A percentile compares a stretch with the other conserved stretches of the same genome.
Conservation (phyloP, 257 asterid species). For the Petunia secreta region DNA sequence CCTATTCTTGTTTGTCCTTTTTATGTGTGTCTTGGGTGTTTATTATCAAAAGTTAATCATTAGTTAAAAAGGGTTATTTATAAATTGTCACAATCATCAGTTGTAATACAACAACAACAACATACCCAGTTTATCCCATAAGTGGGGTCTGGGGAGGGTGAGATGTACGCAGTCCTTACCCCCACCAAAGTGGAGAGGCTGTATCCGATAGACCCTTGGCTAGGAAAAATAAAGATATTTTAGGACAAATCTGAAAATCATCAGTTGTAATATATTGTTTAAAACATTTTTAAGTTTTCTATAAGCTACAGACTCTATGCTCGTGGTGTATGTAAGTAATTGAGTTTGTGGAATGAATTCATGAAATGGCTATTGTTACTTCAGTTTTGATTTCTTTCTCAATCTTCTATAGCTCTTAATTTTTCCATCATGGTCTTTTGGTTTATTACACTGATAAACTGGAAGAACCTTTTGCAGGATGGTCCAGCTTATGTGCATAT, state of each 20-base stretch:
- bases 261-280: not conserved
- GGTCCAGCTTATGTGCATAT: conserved; percentile 81
- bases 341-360: not conserved
- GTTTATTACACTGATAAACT: not conserved
- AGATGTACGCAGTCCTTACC: too few species aligned
- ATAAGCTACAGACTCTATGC: not conserved
- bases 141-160: too few species aligned
- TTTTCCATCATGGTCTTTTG: not conserved
- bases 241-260: not conserved
- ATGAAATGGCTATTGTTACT: not conserved
- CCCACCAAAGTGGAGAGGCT: too few species aligned
- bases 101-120: not conserved
- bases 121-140: too few species aligned
- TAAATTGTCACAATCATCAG: not conserved
- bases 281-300: not conserved
- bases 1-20: not conserved
- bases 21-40: not conserved
- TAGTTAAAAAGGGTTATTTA: not conserved
- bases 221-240: too few species aligned
- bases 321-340: not conserved
- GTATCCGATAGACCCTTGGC: too few species aligned
- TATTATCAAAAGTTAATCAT: conserved; percentile 12
- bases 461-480: conserved; percentile 58
- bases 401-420: not conserved
- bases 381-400: conserved; percentile 18